Percentiles rank a stretch among this genome's conserved stretches.
These are phyloP conservation scores for Prosopis cineraria DNA, from an alignment of 306 rosid species.

Conservation along the genomic window DNA sequence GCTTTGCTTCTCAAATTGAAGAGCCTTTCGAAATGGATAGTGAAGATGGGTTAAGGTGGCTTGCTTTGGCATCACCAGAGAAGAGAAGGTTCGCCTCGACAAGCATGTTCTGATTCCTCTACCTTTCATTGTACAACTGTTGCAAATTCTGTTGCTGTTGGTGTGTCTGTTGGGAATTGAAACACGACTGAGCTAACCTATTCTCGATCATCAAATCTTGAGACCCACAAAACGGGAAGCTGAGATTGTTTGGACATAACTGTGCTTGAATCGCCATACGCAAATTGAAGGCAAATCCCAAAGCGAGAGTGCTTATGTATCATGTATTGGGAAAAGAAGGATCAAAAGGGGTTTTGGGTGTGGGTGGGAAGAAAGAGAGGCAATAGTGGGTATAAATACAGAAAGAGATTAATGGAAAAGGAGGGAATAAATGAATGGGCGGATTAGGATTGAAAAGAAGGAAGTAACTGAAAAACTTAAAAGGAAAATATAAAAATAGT, in stretches of 20 bases:
- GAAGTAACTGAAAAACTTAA: constrained; percentile 44
- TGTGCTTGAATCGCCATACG: constrained; percentile 70
- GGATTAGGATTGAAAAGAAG: constrained; percentile 30
- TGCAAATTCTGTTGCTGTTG: constrained; percentile 17
- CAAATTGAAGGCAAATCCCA: neutral
- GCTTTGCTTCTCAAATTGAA: constrained; percentile 49
- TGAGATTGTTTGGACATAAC: constrained; percentile 42
- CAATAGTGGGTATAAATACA: neutral
- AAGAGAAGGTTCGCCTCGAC: constrained; percentile 10
- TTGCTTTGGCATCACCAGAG: constrained; percentile 8
- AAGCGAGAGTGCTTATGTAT: too few relatives aligned
- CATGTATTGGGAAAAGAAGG: neutral
- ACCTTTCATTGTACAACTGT: constrained; percentile 28
- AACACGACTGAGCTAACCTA: constrained; percentile 39
- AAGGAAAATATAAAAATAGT: too few relatives aligned
- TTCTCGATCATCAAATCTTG: constrained; percentile 38
- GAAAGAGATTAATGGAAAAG: neutral
- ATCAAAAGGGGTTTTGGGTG: neutral
- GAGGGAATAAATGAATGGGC: constrained; percentile 11
- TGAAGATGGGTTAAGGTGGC: neutral
- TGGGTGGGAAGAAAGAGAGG: neutral
- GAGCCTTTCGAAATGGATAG: constrained; percentile 27
- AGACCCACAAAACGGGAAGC: constrained; percentile 46
- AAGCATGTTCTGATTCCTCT: constrained; percentile 23
- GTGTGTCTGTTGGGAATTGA: constrained; percentile 38